Evolutionary conservation across 73 alveolate species (phyloP).

Genomic region (Paraurostyla sp.): DNA sequence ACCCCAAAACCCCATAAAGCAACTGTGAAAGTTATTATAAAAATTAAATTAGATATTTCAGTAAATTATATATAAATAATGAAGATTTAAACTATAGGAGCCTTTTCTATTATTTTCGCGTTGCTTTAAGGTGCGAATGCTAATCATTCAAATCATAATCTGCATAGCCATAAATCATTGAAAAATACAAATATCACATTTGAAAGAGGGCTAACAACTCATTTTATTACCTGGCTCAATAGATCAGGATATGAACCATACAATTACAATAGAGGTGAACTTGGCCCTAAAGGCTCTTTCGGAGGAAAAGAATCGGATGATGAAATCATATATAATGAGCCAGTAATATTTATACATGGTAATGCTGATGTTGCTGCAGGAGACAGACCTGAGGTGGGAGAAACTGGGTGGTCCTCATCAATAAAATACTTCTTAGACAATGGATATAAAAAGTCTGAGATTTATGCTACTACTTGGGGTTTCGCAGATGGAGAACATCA

Average conservation of each 20-base stretch:
- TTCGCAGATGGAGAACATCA: not conserved
- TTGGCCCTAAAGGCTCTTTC: not conserved
- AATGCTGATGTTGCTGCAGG: conserved; percentile 66
- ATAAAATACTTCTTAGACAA: conserved; percentile 50
- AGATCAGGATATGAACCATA: not conserved
- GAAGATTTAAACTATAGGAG: too few species aligned
- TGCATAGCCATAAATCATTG: too few species aligned
- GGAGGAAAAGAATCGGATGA: not conserved
- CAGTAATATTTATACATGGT: conserved; percentile 62
- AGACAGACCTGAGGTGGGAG: conserved; percentile 7
- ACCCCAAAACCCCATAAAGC: too few species aligned
- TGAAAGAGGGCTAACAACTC: not conserved
- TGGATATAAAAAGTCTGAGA: conserved; percentile 56
- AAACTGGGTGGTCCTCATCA: conserved; percentile 46
- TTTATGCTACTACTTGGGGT: conserved; percentile 71
- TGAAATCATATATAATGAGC: not conserved
- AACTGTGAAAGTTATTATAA: too few species aligned
- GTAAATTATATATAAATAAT: too few species aligned
- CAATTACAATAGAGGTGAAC: too few species aligned
- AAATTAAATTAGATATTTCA: too few species aligned
- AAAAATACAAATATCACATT: too few species aligned
- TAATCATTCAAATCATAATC: too few species aligned
- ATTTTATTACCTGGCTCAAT: not conserved
- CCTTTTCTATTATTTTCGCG: too few species aligned
- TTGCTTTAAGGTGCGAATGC: too few species aligned